Base-by-base conservation (phyloP, 2,329 filamentous ascomycete species). In the Xylariales sp. region DNA sequence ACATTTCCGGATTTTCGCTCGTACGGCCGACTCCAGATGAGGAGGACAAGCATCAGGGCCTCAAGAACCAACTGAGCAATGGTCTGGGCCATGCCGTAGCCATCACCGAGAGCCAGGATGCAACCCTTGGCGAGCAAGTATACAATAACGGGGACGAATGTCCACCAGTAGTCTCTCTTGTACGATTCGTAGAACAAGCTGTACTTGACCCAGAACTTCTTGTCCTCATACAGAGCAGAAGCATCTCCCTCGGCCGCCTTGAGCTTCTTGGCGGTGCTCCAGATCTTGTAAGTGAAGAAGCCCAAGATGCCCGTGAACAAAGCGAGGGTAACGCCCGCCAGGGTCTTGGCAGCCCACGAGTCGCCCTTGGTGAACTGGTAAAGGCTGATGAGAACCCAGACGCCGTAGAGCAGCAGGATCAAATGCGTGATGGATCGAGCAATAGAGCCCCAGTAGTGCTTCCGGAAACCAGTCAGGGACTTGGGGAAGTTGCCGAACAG, bases 121-220 rank as follows among this genome's bases (percentile, higher is more conserved):
- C 81, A 84, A 38, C 91, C 90, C 67, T 93, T 93, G 57, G 81
- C 83, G 56, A 96, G 89, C 70, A 90, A 85, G 70, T 97, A 97
- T 46, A 89, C 44, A 54, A 97, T 95, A 44, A 77, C 72, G 1
- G 93, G 93, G 12, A 97, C 75, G 57, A 98, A 97, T 17, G 96
- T 66, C 91, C 91, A 97, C 93, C 93, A 98, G 69, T 91, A 95
- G 51, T 83, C 80, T 63, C 86, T 88, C 68, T 88, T 89, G 73
- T 95, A 97, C 51, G 83, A 84, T 55, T 97, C 93, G 69, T 98
- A 98, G 67, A 98, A 97, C 45, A 96, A 74, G 54, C 87, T 93
- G 74, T 98, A 98, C 69, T 93, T 95, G 60, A 88, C 75, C 90
- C 93, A 96, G 28, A 84, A 82, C 41, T 85, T 78, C 70, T 93